Evolutionary conservation across 352 stramenopile genomes (phyloP).

Genomic region (Globisporangium takayamanum): DNA sequence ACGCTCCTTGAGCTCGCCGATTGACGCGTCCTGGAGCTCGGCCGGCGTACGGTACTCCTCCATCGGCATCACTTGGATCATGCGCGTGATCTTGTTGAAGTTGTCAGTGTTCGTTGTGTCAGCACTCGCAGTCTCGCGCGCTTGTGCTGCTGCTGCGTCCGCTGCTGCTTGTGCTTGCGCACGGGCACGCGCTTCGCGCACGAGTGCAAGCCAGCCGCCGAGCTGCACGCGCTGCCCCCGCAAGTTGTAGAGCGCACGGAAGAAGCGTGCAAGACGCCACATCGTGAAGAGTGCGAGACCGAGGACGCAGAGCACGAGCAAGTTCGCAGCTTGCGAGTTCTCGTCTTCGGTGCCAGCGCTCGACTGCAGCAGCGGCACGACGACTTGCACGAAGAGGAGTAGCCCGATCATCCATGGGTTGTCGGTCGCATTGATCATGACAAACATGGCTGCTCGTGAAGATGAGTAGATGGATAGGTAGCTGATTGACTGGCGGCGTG

Average conservation of each 20-base stretch:
- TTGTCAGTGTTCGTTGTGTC: conserved; percentile 35
- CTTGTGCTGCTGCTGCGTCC: conserved; percentile 26
- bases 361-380: conserved; percentile 70
- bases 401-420: conserved; percentile 78
- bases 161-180: conserved; percentile 22
- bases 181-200: conserved; percentile 47
- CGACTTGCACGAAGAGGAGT: conserved; percentile 70
- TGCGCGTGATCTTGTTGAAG: conserved; percentile 67
- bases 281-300: conserved; percentile 47
- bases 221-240: conserved; percentile 13
- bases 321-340: conserved; percentile 38
- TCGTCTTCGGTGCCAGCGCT: conserved; percentile 46
- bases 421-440: conserved; percentile 71
- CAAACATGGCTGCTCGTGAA: conserved; percentile 41
- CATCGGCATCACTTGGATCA: conserved; percentile 75
- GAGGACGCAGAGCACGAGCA: conserved; percentile 52
- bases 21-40: conserved; percentile 45
- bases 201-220: conserved; percentile 40
- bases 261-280: conserved; percentile 51
- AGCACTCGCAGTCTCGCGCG: conserved; percentile 19
- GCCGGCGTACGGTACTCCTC: conserved; percentile 67
- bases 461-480: neutral
- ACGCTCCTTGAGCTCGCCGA: conserved; percentile 69
- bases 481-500: neutral
- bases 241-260: conserved; percentile 41